These are phyloP conservation scores for Pseudocercospora vitis DNA, from an alignment of 2,329 filamentous ascomycete species.

Conservation along the genomic window DNA sequence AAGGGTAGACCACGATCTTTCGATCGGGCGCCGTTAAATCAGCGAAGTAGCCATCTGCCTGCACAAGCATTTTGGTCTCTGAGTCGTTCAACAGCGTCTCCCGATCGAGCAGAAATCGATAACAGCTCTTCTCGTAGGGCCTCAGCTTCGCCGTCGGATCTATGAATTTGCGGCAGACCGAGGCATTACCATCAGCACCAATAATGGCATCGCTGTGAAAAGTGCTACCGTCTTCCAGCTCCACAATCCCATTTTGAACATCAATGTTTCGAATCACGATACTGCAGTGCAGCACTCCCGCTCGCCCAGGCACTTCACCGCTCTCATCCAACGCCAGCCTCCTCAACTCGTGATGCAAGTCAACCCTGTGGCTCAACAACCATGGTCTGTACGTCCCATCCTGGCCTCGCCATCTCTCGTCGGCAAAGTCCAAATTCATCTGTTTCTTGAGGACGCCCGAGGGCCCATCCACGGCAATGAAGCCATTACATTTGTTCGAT, in stretches of 20 bases:
- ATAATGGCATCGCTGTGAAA: constrained; percentile 33
- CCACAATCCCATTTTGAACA: constrained; percentile 26
- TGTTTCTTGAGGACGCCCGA: constrained; percentile 37
- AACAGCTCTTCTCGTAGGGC: constrained; percentile 54
- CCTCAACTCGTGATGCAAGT: constrained; percentile 34
- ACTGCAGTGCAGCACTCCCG: constrained; percentile 28
- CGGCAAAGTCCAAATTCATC: background rate
- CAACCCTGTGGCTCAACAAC: constrained; percentile 33
- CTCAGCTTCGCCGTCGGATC: constrained; percentile 24
- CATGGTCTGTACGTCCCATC: constrained; percentile 45
- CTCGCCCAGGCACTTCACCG: constrained; percentile 25
- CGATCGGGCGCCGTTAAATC: constrained; percentile 47
- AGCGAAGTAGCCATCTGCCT: constrained; percentile 34
- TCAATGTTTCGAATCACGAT: constrained; percentile 29
- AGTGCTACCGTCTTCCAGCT: constrained; percentile 30
- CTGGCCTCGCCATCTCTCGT: background rate
- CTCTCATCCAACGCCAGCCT: constrained; percentile 25
- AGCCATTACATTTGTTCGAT: constrained; percentile 14
- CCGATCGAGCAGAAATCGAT: constrained; percentile 55
- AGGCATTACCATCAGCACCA: constrained; percentile 35
- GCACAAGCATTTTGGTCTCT: constrained; percentile 32
- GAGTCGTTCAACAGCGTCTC: constrained; percentile 45
- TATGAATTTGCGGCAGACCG: constrained; percentile 13
- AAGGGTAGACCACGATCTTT: constrained; percentile 51
- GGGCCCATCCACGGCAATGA: constrained; percentile 23